Evolutionary conservation across 495 filamentous ascomycete genomes (phyloP).

Genomic region (Neurospora hispaniola): DNA sequence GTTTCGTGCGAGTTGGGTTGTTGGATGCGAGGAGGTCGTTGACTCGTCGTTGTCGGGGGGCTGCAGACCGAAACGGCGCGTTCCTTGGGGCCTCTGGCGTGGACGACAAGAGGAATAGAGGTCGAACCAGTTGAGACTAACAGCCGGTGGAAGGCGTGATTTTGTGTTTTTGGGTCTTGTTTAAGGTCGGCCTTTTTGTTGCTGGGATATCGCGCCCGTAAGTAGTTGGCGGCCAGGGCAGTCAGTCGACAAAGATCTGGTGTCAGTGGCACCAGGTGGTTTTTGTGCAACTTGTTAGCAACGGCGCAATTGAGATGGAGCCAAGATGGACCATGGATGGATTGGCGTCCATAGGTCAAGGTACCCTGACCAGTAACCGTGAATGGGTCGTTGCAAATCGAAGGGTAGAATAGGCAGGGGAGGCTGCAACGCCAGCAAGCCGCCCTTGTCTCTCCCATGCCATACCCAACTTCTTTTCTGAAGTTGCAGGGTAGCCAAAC

Average conservation of each 20-base stretch:
- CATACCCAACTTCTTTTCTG: not conserved
- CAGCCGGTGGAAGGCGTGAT: not conserved
- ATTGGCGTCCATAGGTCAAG: conserved; percentile 24
- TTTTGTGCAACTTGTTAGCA: conserved; percentile 43
- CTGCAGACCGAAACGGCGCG: conserved; percentile 23
- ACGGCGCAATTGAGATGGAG: conserved; percentile 27
- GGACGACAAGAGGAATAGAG: conserved; percentile 4
- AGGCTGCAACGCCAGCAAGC: conserved; percentile 24
- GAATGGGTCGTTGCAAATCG: conserved; percentile 25
- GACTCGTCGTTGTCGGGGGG: conserved; percentile 21
- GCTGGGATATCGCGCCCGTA: not conserved
- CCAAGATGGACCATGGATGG: conserved; percentile 25
- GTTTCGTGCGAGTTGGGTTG: conserved; percentile 25
- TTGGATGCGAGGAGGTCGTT: conserved; percentile 11
- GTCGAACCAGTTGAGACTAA: not conserved
- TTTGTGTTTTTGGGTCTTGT: conserved; percentile 3
- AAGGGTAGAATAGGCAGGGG: conserved; percentile 22
- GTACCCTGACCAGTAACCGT: conserved; percentile 21
- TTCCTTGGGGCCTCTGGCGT: conserved; percentile 8
- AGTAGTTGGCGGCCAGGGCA: conserved; percentile 7
- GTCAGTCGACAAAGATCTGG: conserved; percentile 35
- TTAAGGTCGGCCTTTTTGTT: conserved; percentile 3
- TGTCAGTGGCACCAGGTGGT: conserved; percentile 36
- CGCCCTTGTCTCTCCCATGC: conserved; percentile 14
- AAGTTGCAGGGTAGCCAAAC: not conserved